Percentiles rank a stretch among this genome's conserved stretches.
Conservation (phyloP, 306 rosid genomes). For the Albizia julibrissin region DNA sequence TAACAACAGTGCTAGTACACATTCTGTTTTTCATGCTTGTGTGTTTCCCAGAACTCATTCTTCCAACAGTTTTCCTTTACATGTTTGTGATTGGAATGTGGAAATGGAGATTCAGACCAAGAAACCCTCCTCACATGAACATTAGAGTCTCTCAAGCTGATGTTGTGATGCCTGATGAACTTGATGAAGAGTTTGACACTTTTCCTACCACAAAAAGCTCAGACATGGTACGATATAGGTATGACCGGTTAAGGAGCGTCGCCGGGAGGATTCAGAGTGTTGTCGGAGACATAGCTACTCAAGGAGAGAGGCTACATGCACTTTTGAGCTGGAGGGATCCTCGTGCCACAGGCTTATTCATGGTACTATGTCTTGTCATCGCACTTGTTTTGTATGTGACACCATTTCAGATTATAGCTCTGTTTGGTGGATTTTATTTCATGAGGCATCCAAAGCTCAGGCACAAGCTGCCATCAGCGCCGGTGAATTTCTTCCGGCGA, state of each 20-base stretch:
- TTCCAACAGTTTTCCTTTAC: conserved; percentile 87
- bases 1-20: conserved; percentile 81
- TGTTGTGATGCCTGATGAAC: conserved; percentile 60
- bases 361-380: conserved; percentile 60
- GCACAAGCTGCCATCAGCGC: conserved; percentile 62
- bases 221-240: conserved; percentile 73
- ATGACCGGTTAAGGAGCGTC: conserved; percentile 78
- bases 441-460: conserved; percentile 93
- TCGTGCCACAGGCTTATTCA: conserved; percentile 74
- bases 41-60: conserved; percentile 77
- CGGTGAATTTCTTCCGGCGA: conserved; percentile 81
- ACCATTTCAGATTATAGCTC: conserved; percentile 59
- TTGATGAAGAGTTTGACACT: conserved; percentile 85
- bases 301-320: conserved; percentile 83
- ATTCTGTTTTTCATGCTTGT: conserved; percentile 78
- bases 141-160: conserved; percentile 71
- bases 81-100: conserved; percentile 87
- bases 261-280: conserved; percentile 88
- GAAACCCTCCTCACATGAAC: conserved; percentile 88
- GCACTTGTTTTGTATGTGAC: conserved; percentile 67
- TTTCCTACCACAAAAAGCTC: conserved; percentile 63
- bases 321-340: conserved; percentile 93
- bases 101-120: conserved; percentile 76
- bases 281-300: conserved; percentile 88
- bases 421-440: conserved; percentile 60